These are phyloP conservation scores for Bonia amplexicaulis DNA, from an alignment of 176 grass and related monocot species.

Conservation along the genomic window DNA sequence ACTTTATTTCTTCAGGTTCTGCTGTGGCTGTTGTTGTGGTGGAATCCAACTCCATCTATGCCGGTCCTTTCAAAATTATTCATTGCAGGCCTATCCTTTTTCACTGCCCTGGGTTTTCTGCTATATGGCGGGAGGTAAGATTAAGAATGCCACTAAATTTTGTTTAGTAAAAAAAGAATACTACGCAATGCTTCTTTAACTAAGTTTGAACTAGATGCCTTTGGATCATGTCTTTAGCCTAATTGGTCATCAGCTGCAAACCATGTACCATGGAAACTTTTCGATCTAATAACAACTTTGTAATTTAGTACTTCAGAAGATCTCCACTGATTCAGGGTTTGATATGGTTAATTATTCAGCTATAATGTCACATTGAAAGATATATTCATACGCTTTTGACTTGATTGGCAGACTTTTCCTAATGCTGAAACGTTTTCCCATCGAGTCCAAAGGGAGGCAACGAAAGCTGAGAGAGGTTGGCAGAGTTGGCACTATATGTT, in stretches of 20 bases:
- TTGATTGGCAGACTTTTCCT: constrained; percentile 67
- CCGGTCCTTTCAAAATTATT: constrained; percentile 49
- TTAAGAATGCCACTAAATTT: not conserved
- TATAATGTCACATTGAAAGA: not conserved
- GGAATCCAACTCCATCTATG: constrained; percentile 54
- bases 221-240: not conserved
- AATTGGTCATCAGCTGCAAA: not conserved
- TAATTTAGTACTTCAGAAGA: not conserved
- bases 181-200: not conserved
- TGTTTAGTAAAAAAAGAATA: not conserved
- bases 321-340: not conserved
- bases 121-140: constrained; percentile 72
- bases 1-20: constrained; percentile 44
- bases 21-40: constrained; percentile 51
- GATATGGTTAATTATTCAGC: not conserved
- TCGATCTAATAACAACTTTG: not conserved
- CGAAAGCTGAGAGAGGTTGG: constrained; percentile 83
- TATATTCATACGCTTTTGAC: not conserved
- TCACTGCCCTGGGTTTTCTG: constrained; percentile 69
- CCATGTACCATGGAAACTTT: not conserved
- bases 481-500: constrained; percentile 80
- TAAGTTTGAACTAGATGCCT: not conserved
- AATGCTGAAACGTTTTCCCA: constrained; percentile 72
- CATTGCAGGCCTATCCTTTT: constrained; percentile 68
- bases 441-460: constrained; percentile 79